Conservation (phyloP, 306 rosid genomes). For the Trifolium fragiferum region DNA sequence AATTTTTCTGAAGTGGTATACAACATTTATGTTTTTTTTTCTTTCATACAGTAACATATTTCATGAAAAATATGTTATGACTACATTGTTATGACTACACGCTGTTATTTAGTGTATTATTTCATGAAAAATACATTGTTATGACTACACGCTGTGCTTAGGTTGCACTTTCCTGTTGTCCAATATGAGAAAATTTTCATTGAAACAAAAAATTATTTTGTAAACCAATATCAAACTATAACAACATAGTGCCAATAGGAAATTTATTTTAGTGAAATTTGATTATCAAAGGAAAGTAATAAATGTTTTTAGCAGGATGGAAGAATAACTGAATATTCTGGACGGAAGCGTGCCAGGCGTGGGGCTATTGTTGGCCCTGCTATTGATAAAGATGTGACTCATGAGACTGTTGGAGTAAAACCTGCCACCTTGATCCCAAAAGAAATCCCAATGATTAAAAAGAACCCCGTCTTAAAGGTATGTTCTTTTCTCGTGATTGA, state of each 20-base stretch:
- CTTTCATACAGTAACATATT: not conserved
- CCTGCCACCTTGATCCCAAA: conserved; percentile 80
- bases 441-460: conserved; percentile 86
- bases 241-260: conserved; percentile 9
- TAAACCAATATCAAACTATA: not conserved
- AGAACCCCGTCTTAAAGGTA: conserved; percentile 78
- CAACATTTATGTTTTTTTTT: conserved; percentile 16
- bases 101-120: conserved; percentile 15
- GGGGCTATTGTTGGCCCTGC: conserved; percentile 94
- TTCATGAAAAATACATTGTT: conserved; percentile 3
- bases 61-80: too few relatives aligned
- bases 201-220: conserved; percentile 21
- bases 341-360: conserved; percentile 66
- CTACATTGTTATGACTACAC: too few relatives aligned
- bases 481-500: conserved; percentile 39
- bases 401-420: conserved; percentile 89
- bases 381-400: conserved; percentile 83
- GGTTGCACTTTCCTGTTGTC: conserved; percentile 18
- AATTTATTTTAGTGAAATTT: conserved; percentile 8
- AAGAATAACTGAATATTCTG: conserved; percentile 46
- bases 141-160: conserved; percentile 11
- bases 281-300: conserved; percentile 23
- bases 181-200: not conserved
- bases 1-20: conserved; percentile 23
- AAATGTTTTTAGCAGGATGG: conserved; percentile 59